Conservation (phyloP, 2,329 filamentous ascomycete species). For the Talaromyces sp. region DNA sequence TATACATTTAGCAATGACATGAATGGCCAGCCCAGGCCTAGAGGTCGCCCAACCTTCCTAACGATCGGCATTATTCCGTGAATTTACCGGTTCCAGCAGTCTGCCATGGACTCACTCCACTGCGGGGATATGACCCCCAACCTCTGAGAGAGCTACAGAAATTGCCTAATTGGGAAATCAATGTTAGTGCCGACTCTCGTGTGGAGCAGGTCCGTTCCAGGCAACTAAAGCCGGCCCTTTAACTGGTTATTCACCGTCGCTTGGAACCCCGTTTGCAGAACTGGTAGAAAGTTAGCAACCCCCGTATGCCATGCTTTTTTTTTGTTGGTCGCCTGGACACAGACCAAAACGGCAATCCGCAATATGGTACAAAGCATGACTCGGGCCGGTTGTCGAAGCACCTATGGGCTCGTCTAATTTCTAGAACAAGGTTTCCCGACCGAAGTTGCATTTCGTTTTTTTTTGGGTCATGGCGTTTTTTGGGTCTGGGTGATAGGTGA, state of each 20-base stretch:
- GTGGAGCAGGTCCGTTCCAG: not conserved
- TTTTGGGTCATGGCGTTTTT: not conserved
- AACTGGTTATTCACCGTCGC: not conserved
- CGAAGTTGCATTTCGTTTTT: not conserved
- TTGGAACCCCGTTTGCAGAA: not conserved
- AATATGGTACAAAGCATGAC: not conserved
- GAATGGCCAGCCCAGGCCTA: not conserved
- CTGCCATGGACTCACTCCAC: not conserved
- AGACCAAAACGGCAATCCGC: not conserved
- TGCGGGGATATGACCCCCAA: conserved; percentile 4
- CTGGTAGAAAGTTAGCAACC: not conserved
- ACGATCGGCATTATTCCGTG: conserved; percentile 8
- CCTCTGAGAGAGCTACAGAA: not conserved
- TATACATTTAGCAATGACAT: not conserved
- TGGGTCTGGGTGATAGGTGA: not conserved
- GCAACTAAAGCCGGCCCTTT: not conserved
- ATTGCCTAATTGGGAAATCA: conserved; percentile 4
- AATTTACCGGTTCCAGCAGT: not conserved
- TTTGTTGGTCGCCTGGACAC: not conserved
- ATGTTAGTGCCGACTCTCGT: not conserved
- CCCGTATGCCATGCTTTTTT: not conserved
- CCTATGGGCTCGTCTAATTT: conserved; percentile 1
- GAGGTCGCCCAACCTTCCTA: conserved; percentile 11
- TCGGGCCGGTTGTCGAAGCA: not conserved
- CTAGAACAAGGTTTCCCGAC: not conserved